Evolutionary conservation across 2,329 filamentous ascomycete species (phyloP).

Genomic region (Fusarium sp.): DNA sequence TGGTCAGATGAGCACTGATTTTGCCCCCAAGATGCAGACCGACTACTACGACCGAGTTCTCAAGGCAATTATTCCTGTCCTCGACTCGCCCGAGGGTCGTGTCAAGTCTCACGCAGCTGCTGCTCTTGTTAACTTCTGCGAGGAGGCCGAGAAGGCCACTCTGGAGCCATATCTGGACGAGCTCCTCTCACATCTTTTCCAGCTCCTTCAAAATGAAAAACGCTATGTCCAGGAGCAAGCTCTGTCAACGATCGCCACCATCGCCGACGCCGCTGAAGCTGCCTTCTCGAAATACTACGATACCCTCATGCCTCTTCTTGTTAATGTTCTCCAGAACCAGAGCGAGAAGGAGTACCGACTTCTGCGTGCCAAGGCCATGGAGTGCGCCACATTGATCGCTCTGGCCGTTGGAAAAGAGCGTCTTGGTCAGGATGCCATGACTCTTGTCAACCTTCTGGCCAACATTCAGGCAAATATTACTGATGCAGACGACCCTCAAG

Average conservation of each 20-base stretch:
- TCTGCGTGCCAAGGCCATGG: constrained; percentile 96
- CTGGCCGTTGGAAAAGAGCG: constrained; percentile 93
- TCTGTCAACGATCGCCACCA: constrained; percentile 95
- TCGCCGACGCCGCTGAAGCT: constrained; percentile 96
- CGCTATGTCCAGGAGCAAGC: constrained; percentile 98
- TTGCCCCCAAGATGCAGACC: constrained; percentile 96
- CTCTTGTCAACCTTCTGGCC: constrained; percentile 86
- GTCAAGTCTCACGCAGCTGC: constrained; percentile 97
- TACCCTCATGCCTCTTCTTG: constrained; percentile 92
- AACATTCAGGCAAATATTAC: constrained; percentile 87
- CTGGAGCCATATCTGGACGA: constrained; percentile 94
- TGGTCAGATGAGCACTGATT: constrained; percentile 99
- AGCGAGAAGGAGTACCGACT: constrained; percentile 93
- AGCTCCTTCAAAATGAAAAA: constrained; percentile 89
- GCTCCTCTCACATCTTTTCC: constrained; percentile 84
- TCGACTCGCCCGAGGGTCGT: constrained; percentile 88
- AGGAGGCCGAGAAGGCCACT: constrained; percentile 92
- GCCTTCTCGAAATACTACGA: constrained; percentile 97
- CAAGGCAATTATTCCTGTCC: constrained; percentile 89
- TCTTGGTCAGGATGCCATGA: constrained; percentile 87
- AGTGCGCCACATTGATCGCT: constrained; percentile 95
- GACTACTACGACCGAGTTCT: constrained; percentile 91
- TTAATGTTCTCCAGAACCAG: constrained; percentile 87
- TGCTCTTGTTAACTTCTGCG: constrained; percentile 98
- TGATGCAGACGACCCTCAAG: constrained; percentile 93